Evolutionary conservation across 495 filamentous ascomycete genomes (phyloP), one percentile per base, ranked within the genome.

Genomic region (Penicillium chermesinum): DNA sequence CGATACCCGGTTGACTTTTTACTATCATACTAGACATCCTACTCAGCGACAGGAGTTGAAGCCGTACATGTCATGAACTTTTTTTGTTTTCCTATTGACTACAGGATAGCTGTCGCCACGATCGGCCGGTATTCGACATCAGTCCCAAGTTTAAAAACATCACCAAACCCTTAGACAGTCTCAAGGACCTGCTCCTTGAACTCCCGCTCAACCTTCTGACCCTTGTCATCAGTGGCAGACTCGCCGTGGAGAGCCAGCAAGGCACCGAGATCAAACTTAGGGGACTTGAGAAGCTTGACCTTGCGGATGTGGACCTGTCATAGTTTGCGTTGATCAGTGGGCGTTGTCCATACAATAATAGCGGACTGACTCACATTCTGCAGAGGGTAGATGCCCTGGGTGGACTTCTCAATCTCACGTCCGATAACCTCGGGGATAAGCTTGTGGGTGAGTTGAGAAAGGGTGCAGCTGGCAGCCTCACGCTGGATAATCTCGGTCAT

Each of bases 401-500:
- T 95, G 44, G 93, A 80, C 83, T 98, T 98, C 83, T 98, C 93
- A 61, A 98, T 98, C 78, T 97, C 93, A 64, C 91, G 90, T 53
- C 93, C 93, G 70, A 98, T 97, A 40, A 97, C 94, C 78, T 98
- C 93, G 38, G 93, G 93, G 62, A 98, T 97, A 55, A 98, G 81
- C 83, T 98, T 98, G 64, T 87, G 85, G 55, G 90, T 95, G 52
- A 98, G 82, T 80, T 96, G 91, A 52, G 87, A 81, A 53, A 98
- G 79, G 50, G 88, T 89, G 83, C 90, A 95, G 79, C 81, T 89
- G 45, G 87, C 75, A 38, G 91, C 93, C 79, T 98, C 93, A 58
- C 89, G 87, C 70, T 87, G 83, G 69, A 98, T 96, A 74, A 98
- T 97, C 79, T 97, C 93, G 40, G 84, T 84, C 93, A 98, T 98